These are phyloP conservation scores for Aspergillus ochraceus DNA, from an alignment of 2,329 filamentous ascomycete genomes.

Conservation along the genomic window DNA sequence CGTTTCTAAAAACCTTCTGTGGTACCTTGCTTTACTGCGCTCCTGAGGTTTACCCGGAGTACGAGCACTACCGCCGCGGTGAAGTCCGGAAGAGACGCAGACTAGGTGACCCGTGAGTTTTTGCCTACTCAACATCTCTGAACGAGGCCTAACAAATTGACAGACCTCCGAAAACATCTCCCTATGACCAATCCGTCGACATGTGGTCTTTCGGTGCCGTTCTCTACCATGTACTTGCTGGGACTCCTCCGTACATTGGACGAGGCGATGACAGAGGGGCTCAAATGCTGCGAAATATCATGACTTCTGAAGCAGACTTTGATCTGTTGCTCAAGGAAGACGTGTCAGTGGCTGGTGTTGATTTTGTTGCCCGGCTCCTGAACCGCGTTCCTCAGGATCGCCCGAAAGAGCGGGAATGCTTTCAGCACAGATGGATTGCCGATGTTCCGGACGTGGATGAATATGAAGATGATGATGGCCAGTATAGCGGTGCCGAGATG, in stretches of 20 bases:
- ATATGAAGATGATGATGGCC: constrained; percentile 62
- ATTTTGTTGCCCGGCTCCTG: constrained; percentile 77
- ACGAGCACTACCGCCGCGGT: constrained; percentile 63
- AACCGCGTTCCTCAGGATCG: constrained; percentile 76
- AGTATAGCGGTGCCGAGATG: constrained; percentile 46
- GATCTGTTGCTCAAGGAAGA: constrained; percentile 58
- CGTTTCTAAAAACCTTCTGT: constrained; percentile 93
- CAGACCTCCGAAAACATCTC: constrained; percentile 52
- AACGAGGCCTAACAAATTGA: constrained; percentile 22
- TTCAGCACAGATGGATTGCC: constrained; percentile 72
- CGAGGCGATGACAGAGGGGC: constrained; percentile 73
- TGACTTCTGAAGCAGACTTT: constrained; percentile 71
- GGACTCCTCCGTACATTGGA: constrained; percentile 76
- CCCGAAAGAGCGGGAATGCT: constrained; percentile 70
- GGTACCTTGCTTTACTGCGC: constrained; percentile 95
- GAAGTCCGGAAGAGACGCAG: constrained; percentile 65
- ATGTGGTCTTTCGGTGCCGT: constrained; percentile 96
- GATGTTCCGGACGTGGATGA: constrained; percentile 56
- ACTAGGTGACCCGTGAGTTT: constrained; percentile 46
- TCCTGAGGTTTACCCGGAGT: constrained; percentile 90
- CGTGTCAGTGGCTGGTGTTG: constrained; percentile 67
- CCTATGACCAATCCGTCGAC: constrained; percentile 90
- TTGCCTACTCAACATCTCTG: not conserved
- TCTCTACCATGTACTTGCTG: constrained; percentile 80
- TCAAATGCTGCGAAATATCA: constrained; percentile 77